A percentile compares a stretch with the other conserved stretches of the same genome.
Conservation (phyloP, 306 rosid genomes). For the Vachellia collinsii region DNA sequence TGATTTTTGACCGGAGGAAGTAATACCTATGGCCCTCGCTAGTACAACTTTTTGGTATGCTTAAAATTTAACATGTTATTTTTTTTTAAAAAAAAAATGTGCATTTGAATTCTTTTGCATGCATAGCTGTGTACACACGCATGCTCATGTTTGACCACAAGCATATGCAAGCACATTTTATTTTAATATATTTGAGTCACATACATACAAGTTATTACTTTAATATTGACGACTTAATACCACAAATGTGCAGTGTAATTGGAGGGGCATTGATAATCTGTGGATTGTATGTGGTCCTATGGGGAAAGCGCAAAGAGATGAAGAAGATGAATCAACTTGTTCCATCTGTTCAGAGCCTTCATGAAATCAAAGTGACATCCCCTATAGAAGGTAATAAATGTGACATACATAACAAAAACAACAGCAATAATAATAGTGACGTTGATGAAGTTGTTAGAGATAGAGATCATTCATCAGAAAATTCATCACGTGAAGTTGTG, state of each 20-base stretch:
- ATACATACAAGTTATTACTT: not conserved
- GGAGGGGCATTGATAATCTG: conserved; percentile 36
- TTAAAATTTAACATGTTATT: too few species aligned
- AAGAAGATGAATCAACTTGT: conserved; percentile 21
- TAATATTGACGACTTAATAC: not conserved
- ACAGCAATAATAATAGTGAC: not conserved
- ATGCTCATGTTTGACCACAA: not conserved
- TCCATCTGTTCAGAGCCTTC: not conserved
- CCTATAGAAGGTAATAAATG: not conserved
- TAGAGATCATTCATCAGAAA: not conserved
- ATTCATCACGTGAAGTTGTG: not conserved
- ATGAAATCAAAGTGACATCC: not conserved
- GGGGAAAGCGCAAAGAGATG: conserved; percentile 46
- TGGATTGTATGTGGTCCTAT: conserved; percentile 40
- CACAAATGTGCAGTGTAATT: conserved; percentile 16
- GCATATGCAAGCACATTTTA: not conserved
- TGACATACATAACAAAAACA: not conserved
- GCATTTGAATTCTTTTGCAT: not conserved
- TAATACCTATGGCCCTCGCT: too few species aligned
- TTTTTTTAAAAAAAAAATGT: not conserved
- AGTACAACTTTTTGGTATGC: not conserved
- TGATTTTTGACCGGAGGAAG: too few species aligned
- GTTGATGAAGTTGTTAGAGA: not conserved
- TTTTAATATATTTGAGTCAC: not conserved
- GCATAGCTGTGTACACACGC: not conserved